These are phyloP conservation scores for Venturia oleaginea DNA, from an alignment of 2,329 filamentous ascomycete species.

Conservation along the genomic window DNA sequence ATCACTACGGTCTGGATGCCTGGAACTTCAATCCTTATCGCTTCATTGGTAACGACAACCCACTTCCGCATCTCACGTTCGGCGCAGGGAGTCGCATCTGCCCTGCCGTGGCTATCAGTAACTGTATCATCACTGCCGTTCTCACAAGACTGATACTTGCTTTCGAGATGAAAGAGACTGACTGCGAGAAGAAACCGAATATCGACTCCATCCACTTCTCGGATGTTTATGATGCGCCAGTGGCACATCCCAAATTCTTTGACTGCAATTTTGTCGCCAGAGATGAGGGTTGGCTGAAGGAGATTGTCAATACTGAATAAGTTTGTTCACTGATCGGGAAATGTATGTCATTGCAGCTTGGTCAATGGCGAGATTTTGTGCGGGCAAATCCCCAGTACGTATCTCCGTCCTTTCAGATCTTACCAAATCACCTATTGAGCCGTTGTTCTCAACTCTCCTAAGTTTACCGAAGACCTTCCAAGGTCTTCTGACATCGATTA, in stretches of 20 bases:
- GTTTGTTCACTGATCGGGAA: background rate
- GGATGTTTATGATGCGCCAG: background rate
- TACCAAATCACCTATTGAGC: too few species aligned
- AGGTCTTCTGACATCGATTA: too few species aligned
- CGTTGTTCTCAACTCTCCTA: too few species aligned
- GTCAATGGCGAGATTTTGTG: background rate
- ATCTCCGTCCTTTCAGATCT: too few species aligned
- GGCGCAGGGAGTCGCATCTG: constrained; percentile 20
- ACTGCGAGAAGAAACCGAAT: background rate
- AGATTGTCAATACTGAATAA: background rate
- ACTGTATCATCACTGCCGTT: constrained; percentile 19
- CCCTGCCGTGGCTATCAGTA: constrained; percentile 20
- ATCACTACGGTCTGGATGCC: constrained; percentile 19
- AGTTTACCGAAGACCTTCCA: too few species aligned
- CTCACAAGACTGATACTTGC: constrained; percentile 1
- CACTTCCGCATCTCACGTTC: constrained; percentile 20
- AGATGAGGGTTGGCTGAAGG: constrained; percentile 1
- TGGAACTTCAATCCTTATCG: constrained; percentile 18
- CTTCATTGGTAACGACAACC: constrained; percentile 17
- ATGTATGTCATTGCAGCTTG: background rate
- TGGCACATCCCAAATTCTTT: constrained; percentile 4
- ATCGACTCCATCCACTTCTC: background rate
- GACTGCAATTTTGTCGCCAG: constrained; percentile 1
- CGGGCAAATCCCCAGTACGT: too few species aligned
- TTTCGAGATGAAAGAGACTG: background rate